phyloP scores from a whole-genome alignment of 257 asterid species.

The Solanum bulbocastanum region DNA sequence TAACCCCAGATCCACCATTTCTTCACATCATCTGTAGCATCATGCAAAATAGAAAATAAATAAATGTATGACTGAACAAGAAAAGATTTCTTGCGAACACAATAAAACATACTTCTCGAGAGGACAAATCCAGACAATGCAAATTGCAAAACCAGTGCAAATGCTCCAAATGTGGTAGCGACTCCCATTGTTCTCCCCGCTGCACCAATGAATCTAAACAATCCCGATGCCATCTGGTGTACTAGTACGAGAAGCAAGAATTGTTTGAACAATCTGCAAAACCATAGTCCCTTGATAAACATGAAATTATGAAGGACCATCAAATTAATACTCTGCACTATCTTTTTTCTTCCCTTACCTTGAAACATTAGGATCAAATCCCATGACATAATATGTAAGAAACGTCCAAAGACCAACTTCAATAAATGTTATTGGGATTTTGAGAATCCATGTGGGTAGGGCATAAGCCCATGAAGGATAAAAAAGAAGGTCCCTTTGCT shows the following conservation, averaged over 20 bases:
- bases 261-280: constrained; percentile 51
- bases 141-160: constrained; percentile 29
- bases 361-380: constrained; percentile 48
- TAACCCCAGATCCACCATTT: constrained; percentile 80
- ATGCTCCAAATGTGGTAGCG: constrained; percentile 61
- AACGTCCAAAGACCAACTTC: constrained; percentile 42
- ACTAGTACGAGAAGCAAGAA: constrained; percentile 30
- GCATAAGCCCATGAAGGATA: constrained; percentile 71
- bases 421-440: constrained; percentile 36
- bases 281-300: not conserved
- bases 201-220: constrained; percentile 50
- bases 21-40: constrained; percentile 38
- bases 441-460: constrained; percentile 51
- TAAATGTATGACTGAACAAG: not conserved
- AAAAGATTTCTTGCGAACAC: not conserved
- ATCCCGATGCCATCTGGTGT: constrained; percentile 37
- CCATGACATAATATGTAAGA: constrained; percentile 53
- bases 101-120: constrained; percentile 36
- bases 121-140: constrained; percentile 60
- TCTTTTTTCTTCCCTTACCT: constrained; percentile 19
- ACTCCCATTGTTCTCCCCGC: constrained; percentile 48
- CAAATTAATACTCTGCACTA: not conserved
- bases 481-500: constrained; percentile 56
- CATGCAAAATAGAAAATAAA: not conserved
- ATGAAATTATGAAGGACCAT: not conserved